These are phyloP conservation scores for Starmerella bombicola DNA, from an alignment of 805 yeast genomes.

Conservation along the genomic window DNA sequence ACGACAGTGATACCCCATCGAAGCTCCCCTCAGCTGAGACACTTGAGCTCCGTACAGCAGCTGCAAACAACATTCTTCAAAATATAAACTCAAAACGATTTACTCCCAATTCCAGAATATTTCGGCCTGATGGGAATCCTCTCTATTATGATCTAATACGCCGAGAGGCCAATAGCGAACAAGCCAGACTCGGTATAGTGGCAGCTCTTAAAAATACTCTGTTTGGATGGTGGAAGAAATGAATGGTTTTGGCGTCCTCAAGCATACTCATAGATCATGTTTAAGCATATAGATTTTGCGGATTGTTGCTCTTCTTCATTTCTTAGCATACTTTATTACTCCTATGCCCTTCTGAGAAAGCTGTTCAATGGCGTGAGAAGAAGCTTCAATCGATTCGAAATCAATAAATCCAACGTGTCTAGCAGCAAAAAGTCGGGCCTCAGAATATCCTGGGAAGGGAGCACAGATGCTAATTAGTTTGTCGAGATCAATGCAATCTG, in stretches of 20 bases:
- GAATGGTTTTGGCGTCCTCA: not conserved
- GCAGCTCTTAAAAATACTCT: slow-evolving; percentile 62
- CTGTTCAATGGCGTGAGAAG: slow-evolving; percentile 8
- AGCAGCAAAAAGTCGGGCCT: slow-evolving; percentile 52
- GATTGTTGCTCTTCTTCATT: no score
- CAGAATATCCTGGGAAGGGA: slow-evolving; percentile 46
- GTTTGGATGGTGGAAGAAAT: slow-evolving; percentile 40
- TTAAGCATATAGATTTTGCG: no score
- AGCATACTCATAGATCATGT: not conserved
- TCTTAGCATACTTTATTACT: slow-evolving; percentile 19
- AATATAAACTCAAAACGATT: slow-evolving; percentile 20
- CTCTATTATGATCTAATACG: slow-evolving; percentile 58
- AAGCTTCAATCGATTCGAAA: slow-evolving; percentile 32
- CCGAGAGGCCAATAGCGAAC: slow-evolving; percentile 48
- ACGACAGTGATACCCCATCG: slow-evolving; percentile 23
- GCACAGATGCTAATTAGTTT: slow-evolving; percentile 39
- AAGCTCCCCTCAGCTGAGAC: slow-evolving; percentile 22
- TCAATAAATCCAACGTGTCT: slow-evolving; percentile 73
- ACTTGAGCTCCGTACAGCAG: slow-evolving; percentile 21
- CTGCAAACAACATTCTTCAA: slow-evolving; percentile 19
- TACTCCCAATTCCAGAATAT: slow-evolving; percentile 39
- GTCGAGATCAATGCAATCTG: slow-evolving; percentile 33
- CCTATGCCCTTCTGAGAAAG: slow-evolving; percentile 5
- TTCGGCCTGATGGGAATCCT: slow-evolving; percentile 77
- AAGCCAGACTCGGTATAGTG: slow-evolving; percentile 47